Conservation (phyloP, 345 rosid genomes). For the Gossypium thurberi region DNA sequence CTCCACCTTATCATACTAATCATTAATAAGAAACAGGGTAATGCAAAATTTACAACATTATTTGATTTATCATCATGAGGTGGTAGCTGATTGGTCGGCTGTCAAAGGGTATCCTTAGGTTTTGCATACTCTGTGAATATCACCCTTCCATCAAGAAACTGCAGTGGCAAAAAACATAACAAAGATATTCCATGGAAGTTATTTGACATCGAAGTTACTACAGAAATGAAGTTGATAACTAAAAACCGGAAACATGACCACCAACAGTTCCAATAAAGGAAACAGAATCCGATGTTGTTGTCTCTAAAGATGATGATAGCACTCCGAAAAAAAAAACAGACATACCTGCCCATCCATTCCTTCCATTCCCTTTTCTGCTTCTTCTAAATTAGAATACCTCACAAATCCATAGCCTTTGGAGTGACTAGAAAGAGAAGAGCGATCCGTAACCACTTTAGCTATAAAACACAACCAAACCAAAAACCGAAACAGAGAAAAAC, state of each 20-base stretch:
- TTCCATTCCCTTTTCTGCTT: not conserved
- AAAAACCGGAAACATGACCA: not conserved
- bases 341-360: not conserved
- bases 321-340: not conserved
- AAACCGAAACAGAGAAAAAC: not conserved
- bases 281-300: not conserved
- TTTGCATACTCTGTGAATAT: constrained; percentile 11
- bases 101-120: not conserved
- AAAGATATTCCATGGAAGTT: not conserved
- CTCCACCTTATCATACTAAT: not conserved
- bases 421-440: not conserved
- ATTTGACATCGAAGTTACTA: not conserved
- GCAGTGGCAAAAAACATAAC: not conserved
- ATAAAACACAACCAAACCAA: not conserved
- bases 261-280: not conserved
- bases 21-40: not conserved
- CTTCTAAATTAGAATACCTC: constrained; percentile 4
- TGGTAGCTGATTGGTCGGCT: not conserved
- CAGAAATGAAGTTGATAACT: not conserved
- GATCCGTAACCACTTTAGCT: not conserved
- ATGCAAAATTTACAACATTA: not conserved
- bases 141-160: not conserved
- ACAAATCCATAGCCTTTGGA: constrained; percentile 9
- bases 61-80: not conserved
- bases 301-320: not conserved